These are phyloP conservation scores for Pleodorina starrii DNA, from an alignment of 139 green algal species.

Conservation along the genomic window DNA sequence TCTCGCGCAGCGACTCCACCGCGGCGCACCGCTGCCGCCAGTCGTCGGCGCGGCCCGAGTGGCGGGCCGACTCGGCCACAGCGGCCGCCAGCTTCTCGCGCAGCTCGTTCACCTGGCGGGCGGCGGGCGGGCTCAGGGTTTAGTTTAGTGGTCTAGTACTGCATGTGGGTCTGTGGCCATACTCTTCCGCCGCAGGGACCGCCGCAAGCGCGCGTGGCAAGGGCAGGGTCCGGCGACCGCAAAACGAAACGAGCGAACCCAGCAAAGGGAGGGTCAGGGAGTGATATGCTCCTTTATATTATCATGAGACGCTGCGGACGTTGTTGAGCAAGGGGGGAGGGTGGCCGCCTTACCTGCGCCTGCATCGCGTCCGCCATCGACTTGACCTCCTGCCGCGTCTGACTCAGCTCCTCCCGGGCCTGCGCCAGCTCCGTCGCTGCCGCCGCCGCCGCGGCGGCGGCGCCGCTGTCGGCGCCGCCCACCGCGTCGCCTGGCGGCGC, in stretches of 20 bases:
- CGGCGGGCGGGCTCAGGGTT: too few species aligned
- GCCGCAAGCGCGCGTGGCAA: too few species aligned
- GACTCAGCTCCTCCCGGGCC: slow-evolving; percentile 41
- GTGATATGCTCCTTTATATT: too few species aligned
- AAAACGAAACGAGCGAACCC: too few species aligned
- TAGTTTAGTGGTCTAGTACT: too few species aligned
- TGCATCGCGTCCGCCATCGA: slow-evolving; percentile 38
- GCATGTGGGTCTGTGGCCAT: too few species aligned
- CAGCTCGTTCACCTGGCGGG: slow-evolving; percentile 40
- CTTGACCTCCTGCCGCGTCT: slow-evolving; percentile 41
- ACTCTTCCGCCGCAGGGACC: too few species aligned
- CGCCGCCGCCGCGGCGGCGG: neutral
- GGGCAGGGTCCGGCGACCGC: too few species aligned
- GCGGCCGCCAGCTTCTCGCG: slow-evolving; percentile 35
- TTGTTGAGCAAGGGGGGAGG: too few species aligned
- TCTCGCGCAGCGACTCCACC: slow-evolving; percentile 43
- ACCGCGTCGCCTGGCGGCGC: slow-evolving; percentile 5
- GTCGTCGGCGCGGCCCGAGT: slow-evolving; percentile 33
- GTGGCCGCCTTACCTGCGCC: slow-evolving; percentile 25
- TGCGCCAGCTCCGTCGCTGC: neutral
- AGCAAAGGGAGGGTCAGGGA: too few species aligned
- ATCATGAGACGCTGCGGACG: too few species aligned
- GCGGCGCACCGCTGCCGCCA: neutral
- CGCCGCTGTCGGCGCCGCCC: neutral
- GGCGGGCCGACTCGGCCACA: slow-evolving; percentile 20